Evolutionary conservation across 2,329 filamentous ascomycete species (phyloP), one percentile per base, ranked within the genome.

Genomic region (Aspergillus fumigatus): DNA sequence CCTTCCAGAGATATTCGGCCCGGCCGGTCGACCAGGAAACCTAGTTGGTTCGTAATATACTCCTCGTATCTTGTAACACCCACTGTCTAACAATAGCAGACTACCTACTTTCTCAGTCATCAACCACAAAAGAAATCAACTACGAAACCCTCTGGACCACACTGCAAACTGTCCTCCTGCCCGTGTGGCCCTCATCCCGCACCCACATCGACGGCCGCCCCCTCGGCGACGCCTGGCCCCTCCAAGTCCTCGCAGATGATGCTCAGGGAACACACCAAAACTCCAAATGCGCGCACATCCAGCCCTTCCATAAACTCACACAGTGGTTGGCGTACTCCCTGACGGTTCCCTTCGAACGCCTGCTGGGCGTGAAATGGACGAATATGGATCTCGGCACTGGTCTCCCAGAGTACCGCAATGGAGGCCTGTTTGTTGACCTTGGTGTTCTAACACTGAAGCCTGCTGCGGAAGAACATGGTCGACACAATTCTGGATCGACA

Each of bases 261-360:
- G 59, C 63, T n/a, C 57, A 54, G 10, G 59, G 60, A 21, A 17
- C 52, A 2, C 11, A 19, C 17, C 26, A 47, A 19, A 21, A 45
- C 3, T 11, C 55, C 1, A 50, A 54, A 29, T 57, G 51, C 5
- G 56, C 53, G 7, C 32, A 43, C 10, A 82, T 83, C 11, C 77
- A 81, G 4, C 81, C 81, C 0, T 82, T 83, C 65, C 83, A 85
- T 66, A 84, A 84, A 61, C 78, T 89, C 8, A 89, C 87, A 0
- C 87, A 90, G 67, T 90, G 87, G 88, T 80, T 90, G 5, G 83
- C 82, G 1, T 90, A 90, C 70, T 89, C 87, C 0, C 76, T 90
- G 7, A 89, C 88, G 75, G 86, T 89, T 3, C 82, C 83, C 0
- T 84, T 86, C 63, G 76, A 80, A 50, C 77, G 78, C 1, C 69